A percentile compares a stretch with the other conserved stretches of the same genome.
phyloP scores from a whole-genome alignment of 2,329 filamentous ascomycete species.

The Mariannaea elegans region DNA sequence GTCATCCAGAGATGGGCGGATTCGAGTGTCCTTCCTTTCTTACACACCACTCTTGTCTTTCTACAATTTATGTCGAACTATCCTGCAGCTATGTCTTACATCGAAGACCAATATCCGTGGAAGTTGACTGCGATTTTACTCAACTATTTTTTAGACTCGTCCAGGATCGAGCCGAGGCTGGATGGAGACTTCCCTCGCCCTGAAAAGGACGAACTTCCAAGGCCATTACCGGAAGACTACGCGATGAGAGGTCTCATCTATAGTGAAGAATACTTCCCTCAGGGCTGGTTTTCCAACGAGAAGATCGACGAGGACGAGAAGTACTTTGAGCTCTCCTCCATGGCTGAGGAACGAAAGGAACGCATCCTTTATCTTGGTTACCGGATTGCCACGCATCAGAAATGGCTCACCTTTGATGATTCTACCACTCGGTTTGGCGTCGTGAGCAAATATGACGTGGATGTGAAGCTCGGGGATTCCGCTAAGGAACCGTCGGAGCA shows the following conservation, averaged over 20 bases:
- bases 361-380: constrained; percentile 67
- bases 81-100: constrained; percentile 52
- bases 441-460: constrained; percentile 47
- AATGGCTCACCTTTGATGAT: constrained; percentile 58
- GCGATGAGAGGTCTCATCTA: constrained; percentile 71
- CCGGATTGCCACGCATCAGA: constrained; percentile 52
- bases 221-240: constrained; percentile 75
- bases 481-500: background rate
- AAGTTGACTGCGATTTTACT: constrained; percentile 49
- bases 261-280: constrained; percentile 65
- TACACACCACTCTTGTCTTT: constrained; percentile 71
- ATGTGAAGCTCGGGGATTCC: constrained; percentile 42
- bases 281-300: constrained; percentile 65
- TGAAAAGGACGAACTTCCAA: constrained; percentile 52
- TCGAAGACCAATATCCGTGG: constrained; percentile 63
- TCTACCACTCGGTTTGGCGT: constrained; percentile 51
- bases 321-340: constrained; percentile 68
- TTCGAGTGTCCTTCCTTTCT: constrained; percentile 66
- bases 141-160: constrained; percentile 45
- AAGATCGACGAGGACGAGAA: constrained; percentile 74
- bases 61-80: constrained; percentile 56
- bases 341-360: constrained; percentile 64
- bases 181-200: constrained; percentile 58
- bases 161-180: constrained; percentile 47
- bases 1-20: constrained; percentile 64